Conservation (phyloP, 148 eudicot genomes). For the Agrostemma githago region DNA sequence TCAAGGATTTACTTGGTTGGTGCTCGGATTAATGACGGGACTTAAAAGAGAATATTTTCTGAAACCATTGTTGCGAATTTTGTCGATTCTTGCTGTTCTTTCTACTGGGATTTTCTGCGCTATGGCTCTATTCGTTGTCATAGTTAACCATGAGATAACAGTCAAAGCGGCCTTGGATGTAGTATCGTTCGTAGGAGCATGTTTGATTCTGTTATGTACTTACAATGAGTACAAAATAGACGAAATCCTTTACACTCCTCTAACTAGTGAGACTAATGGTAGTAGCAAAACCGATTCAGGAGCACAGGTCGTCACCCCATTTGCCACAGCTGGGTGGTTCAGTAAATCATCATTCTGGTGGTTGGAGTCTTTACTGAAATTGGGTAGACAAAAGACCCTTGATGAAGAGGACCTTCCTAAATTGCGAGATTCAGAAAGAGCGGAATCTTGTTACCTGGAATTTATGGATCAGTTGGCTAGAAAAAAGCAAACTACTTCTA, state of each 20-base stretch:
- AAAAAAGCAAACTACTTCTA: conserved; percentile 31
- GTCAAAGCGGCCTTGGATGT: conserved; percentile 49
- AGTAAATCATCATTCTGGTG: conserved; percentile 75
- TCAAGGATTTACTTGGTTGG: conserved; percentile 62
- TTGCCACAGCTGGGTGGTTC: conserved; percentile 50
- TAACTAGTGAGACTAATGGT: conserved; percentile 33
- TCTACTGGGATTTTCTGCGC: conserved; percentile 23
- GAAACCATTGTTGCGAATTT: conserved; percentile 35
- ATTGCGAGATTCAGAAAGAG: conserved; percentile 52
- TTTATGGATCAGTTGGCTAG: conserved; percentile 43
- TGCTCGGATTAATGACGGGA: conserved; percentile 46
- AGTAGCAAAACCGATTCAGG: conserved; percentile 25
- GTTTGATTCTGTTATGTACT: conserved; percentile 55
- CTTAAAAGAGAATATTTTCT: conserved; percentile 42
- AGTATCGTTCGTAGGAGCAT: conserved; percentile 55
- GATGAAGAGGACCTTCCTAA: conserved; percentile 67
- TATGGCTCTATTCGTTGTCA: conserved; percentile 37
- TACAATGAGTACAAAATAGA: conserved; percentile 47
- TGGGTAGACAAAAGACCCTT: conserved; percentile 63
- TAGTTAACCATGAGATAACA: conserved; percentile 35
- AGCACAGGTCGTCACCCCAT: conserved; percentile 38
- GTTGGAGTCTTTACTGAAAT: conserved; percentile 75
- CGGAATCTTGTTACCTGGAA: conserved; percentile 54
- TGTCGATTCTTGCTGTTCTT: conserved; percentile 42
- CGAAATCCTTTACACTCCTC: conserved; percentile 46